phyloP scores from a whole-genome alignment of 148 eudicot genomes.

The Persicaria tinctoria region DNA sequence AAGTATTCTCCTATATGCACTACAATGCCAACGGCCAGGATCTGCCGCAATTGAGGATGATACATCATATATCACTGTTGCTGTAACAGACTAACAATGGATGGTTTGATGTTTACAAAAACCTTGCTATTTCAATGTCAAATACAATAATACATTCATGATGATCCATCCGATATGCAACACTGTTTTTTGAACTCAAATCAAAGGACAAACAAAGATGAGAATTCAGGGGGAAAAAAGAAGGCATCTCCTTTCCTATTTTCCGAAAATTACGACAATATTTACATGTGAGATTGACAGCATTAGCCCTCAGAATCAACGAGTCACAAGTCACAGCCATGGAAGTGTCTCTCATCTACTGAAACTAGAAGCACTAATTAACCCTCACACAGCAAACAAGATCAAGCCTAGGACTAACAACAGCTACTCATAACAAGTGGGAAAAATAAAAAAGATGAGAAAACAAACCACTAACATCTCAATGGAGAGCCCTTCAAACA shows the following conservation, averaged over 20 bases:
- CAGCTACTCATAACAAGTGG: neutral
- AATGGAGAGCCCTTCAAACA: neutral
- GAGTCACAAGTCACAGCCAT: neutral
- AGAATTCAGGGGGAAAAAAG: too few species aligned
- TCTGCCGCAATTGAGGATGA: conserved; percentile 53
- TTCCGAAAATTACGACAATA: neutral
- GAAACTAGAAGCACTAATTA: neutral
- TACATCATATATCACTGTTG: too few species aligned
- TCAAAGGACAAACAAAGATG: too few species aligned
- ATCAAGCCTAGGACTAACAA: neutral
- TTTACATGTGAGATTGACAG: neutral
- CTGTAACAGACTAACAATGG: too few species aligned
- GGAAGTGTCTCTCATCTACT: neutral
- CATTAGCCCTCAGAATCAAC: neutral
- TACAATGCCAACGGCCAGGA: conserved; percentile 65
- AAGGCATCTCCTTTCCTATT: too few species aligned
- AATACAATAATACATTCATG: too few species aligned
- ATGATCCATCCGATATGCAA: too few species aligned
- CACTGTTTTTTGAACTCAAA: too few species aligned
- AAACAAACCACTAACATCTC: neutral
- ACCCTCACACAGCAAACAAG: neutral
- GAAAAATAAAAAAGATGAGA: neutral
- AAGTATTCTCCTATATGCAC: conserved; percentile 64
- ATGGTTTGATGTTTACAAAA: too few species aligned
- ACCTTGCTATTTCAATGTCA: too few species aligned